Conservation (phyloP, 2,329 filamentous ascomycete genomes). For the Colletotrichum somersetense region DNA sequence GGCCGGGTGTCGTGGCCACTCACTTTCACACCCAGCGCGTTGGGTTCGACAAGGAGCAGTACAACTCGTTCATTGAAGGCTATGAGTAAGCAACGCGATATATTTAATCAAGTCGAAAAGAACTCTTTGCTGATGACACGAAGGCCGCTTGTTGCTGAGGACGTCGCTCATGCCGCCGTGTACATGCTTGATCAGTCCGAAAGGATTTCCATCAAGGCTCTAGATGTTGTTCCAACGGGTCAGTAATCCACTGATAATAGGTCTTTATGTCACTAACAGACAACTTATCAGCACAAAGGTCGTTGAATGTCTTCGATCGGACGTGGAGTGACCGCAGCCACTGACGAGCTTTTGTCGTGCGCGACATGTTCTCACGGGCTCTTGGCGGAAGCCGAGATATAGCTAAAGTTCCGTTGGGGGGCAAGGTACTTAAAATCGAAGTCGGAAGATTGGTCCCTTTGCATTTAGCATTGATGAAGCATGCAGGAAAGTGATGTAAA, state of each 20-base stretch:
- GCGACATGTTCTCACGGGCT: no score
- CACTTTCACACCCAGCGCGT: conserved; percentile 62
- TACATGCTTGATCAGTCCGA: conserved; percentile 58
- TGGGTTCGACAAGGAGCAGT: conserved; percentile 56
- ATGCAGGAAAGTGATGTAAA: no score
- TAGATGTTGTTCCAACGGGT: conserved; percentile 60
- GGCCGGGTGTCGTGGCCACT: conserved; percentile 62
- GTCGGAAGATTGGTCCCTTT: no score
- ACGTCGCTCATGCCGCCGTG: conserved; percentile 57
- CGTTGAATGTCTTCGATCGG: conserved; percentile 50
- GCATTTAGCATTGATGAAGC: no score
- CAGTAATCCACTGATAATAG: background rate
- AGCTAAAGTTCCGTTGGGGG: fast-evolving
- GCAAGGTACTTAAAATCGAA: no score
- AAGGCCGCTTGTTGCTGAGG: conserved; percentile 45
- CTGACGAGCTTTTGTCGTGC: background rate
- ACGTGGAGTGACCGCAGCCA: conserved; percentile 45
- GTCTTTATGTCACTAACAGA: background rate
- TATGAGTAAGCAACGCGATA: conserved; percentile 48
- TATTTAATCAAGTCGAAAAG: no score
- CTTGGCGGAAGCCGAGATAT: background rate
- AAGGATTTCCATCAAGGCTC: conserved; percentile 55
- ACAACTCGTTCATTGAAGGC: conserved; percentile 59
- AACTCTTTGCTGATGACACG: background rate
- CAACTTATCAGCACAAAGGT: conserved; percentile 45